Conservation (phyloP, 139 green algal species). For the Chlamydomonas sphaeroides region DNA sequence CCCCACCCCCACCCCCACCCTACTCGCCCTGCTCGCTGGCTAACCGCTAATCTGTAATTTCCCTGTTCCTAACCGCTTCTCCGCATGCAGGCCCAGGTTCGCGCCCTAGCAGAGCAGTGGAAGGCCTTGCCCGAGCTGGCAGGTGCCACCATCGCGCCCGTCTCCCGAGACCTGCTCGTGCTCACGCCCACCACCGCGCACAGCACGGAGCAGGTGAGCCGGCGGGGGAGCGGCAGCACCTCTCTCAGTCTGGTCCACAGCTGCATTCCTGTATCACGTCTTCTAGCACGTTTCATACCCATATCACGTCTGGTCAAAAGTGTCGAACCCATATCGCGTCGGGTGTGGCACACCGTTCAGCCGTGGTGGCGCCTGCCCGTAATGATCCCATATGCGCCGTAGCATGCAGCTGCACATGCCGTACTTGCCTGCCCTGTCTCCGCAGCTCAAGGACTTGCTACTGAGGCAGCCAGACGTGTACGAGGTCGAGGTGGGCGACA, state of each 20-base stretch:
- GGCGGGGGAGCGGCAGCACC: background rate
- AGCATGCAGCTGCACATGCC: background rate
- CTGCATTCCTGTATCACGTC: too few species aligned
- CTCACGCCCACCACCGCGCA: background rate
- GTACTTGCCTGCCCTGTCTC: background rate
- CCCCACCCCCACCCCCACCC: background rate
- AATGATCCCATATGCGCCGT: background rate
- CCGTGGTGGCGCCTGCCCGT: background rate
- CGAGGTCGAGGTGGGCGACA: conserved; percentile 15
- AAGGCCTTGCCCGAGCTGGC: background rate
- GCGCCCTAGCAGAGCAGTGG: background rate
- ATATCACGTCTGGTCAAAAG: too few species aligned
- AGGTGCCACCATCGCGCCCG: background rate
- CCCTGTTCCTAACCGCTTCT: too few species aligned
- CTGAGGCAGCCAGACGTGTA: conserved; percentile 15
- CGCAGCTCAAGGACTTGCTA: conserved; percentile 3
- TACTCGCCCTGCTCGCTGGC: background rate
- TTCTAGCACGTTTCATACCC: too few species aligned
- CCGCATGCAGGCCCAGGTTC: background rate
- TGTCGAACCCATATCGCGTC: too few species aligned
- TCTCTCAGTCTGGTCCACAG: too few species aligned
- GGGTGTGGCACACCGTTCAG: too few species aligned
- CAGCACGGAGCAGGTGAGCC: background rate
- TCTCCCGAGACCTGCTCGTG: background rate
- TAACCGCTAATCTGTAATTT: too few species aligned